Conservation (phyloP, 164 flowering plant genomes). For the Berberis vulgaris region DNA sequence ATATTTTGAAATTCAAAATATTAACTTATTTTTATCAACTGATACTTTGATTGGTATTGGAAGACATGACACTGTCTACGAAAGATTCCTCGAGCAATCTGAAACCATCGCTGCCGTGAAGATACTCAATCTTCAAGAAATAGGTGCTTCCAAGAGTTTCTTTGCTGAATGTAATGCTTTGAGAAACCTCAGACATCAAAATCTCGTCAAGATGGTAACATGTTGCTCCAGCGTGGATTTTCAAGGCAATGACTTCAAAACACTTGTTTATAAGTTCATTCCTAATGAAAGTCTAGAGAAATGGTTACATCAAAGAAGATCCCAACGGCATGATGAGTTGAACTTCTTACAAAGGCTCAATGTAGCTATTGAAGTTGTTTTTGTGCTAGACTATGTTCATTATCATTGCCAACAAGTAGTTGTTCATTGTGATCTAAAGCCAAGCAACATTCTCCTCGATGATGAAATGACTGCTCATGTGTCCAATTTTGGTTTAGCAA, state of each 20-base stretch:
- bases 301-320: neutral
- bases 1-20: too few relatives aligned
- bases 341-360: neutral
- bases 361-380: slow-evolving; percentile 5
- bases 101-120: slow-evolving; percentile 6
- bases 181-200: slow-evolving; percentile 2
- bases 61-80: slow-evolving; percentile 10
- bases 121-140: slow-evolving; percentile 4
- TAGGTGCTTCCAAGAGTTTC: slow-evolving; percentile 10
- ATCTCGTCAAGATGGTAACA: slow-evolving; percentile 4
- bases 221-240: slow-evolving; percentile 7
- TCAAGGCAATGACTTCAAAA: slow-evolving; percentile 7
- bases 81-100: neutral
- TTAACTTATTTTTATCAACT: neutral
- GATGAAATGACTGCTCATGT: slow-evolving; percentile 6
- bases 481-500: slow-evolving; percentile 8
- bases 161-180: slow-evolving; percentile 5
- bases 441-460: slow-evolving; percentile 2
- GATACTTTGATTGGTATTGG: slow-evolving; percentile 13
- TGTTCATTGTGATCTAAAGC: slow-evolving; percentile 9
- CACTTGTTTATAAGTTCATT: slow-evolving; percentile 6
- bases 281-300: slow-evolving; percentile 4
- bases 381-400: slow-evolving; percentile 4
- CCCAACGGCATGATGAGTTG: neutral
- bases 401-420: neutral